Evolutionary conservation across 495 filamentous ascomycete species (phyloP).

Genomic region (Penicillium waksmanii): DNA sequence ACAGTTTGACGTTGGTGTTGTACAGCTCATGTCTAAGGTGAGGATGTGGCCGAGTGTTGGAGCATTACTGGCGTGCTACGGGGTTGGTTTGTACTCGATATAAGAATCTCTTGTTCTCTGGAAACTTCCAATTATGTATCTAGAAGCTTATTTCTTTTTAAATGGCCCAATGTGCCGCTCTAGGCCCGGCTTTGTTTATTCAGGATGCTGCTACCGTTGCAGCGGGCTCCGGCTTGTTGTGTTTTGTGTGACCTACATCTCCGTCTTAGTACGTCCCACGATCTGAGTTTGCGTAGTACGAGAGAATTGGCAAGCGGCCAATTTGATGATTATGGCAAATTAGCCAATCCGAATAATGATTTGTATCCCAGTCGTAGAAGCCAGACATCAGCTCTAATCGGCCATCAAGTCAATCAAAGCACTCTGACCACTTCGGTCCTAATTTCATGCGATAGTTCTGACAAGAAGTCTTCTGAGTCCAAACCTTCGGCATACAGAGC

Average conservation of each 20-base stretch:
- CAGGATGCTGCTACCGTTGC: conserved; percentile 24
- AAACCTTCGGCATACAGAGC: neutral
- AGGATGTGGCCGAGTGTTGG: neutral
- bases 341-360: too few species aligned
- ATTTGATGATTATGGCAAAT: neutral
- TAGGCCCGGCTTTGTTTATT: neutral
- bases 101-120: neutral
- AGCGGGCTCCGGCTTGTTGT: conserved; percentile 12
- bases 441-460: too few species aligned
- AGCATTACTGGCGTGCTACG: neutral
- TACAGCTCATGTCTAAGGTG: conserved; percentile 28
- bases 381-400: too few species aligned
- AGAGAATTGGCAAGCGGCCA: neutral
- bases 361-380: too few species aligned
- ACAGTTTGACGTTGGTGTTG: conserved; percentile 11
- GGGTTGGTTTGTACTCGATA: neutral
- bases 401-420: too few species aligned
- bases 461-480: too few species aligned
- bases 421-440: too few species aligned
- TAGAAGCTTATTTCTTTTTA: neutral
- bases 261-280: neutral
- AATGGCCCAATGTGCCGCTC: neutral
- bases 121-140: neutral
- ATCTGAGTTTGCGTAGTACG: conserved; percentile 13
- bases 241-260: conserved; percentile 16